A percentile compares a stretch with the other conserved stretches of the same genome.
Conservation (phyloP, 163 green algal genomes). For the Coccomyxa subellipsoidea region DNA sequence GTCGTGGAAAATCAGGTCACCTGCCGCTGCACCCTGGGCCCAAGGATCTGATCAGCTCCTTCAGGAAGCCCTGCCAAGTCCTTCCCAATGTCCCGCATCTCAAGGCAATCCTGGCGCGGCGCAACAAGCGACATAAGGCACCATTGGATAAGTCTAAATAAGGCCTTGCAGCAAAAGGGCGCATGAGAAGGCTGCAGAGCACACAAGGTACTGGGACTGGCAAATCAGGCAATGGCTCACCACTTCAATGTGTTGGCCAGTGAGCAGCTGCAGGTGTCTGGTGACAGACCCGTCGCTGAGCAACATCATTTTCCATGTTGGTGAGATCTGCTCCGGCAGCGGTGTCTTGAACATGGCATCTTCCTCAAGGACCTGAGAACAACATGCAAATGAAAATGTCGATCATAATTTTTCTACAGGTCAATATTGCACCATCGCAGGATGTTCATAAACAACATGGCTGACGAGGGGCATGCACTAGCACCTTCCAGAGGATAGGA, state of each 20-base stretch:
- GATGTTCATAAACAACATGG: not conserved
- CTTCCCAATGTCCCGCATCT: conserved; percentile 68
- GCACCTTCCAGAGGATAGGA: not conserved
- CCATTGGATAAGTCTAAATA: no score
- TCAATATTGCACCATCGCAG: not conserved
- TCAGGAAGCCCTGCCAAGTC: conserved; percentile 38
- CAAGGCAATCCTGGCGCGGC: conserved; percentile 69
- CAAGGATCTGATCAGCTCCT: conserved; percentile 45
- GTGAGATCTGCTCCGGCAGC: not conserved
- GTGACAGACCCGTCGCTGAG: conserved; percentile 94
- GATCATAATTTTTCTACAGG: not conserved
- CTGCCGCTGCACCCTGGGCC: conserved; percentile 75
- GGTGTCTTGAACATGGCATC: conserved; percentile 1
- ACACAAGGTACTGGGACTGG: no score
- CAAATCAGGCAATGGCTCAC: conserved; percentile 32
- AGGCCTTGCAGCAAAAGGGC: no score
- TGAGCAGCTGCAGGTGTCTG: conserved; percentile 90
- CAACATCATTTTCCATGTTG: conserved; percentile 62
- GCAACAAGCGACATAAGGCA: no score
- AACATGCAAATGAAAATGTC: not conserved
- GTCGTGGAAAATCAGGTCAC: no score
- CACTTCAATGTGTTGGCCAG: conserved; percentile 60
- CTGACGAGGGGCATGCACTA: not conserved
- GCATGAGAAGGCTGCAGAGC: no score
- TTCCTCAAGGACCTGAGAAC: not conserved